Evolutionary conservation across 306 rosid genomes (phyloP), one percentile per base, ranked within the genome.

Genomic region (Quercus suber): DNA sequence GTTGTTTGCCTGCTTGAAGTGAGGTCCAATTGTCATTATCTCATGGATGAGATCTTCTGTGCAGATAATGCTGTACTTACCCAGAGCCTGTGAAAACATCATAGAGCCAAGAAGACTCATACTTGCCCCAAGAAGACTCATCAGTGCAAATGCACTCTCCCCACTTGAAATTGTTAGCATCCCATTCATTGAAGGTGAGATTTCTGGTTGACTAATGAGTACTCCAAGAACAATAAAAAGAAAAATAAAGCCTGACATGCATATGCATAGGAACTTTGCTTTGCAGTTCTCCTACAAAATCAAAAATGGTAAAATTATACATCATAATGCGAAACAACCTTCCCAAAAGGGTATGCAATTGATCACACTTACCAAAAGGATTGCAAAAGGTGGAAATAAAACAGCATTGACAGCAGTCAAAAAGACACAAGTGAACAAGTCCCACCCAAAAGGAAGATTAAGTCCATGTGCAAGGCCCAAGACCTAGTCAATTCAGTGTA

Each of bases 121-220:
- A 78, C 87, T 91, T 78, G 99, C 96, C 85, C 99, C 99, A 73
- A 96, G 91, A 84, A 96, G 96, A 86, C 96, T 89, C 98, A 96
- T 96, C 55, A 96, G 85, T 73, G 92, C 81, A 81, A 91, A 96
- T 21, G 92, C 90, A 84, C 92, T 93, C 87, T 96, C 98, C 82
- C 99, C 99, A 57, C 85, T 89, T 73, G 91, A 72, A 86, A 83
- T 93, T 84, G 89, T 80, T 75, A 80, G 79, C 78, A 84, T 78
- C 80, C 92, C 92, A 88, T 88, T 91, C 85, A 87, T 79, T 74
- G 98, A 87, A 45, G 85, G 73, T 21, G 94, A 91, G 82, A 84
- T 77, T 85, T 89, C 92, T 19, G 91, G 88, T 78, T 83, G 98
- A 86, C 87, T 95, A 75, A 85, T 78, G 51, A 91, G 71, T 76